Evolutionary conservation across 108 stramenopile species (phyloP).

Genomic region (Parietichytrium sp.): DNA sequence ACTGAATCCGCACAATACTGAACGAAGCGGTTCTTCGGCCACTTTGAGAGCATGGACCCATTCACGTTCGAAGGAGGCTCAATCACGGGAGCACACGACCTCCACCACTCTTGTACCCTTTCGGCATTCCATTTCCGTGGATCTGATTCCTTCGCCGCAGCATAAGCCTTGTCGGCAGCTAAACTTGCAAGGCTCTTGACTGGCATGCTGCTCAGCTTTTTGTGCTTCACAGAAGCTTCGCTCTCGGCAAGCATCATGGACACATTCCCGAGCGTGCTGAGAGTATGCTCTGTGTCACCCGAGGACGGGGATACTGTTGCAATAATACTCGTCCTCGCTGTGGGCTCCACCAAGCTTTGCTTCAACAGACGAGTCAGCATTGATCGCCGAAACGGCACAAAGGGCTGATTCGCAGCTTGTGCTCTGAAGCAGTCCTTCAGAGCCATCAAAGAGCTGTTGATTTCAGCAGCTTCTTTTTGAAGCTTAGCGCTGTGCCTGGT

Average conservation of each 20-base stretch:
- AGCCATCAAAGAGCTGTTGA: constrained; percentile 69
- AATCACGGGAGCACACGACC: neutral
- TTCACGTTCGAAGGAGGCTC: neutral
- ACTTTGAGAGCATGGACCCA: neutral
- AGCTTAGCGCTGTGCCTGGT: constrained; percentile 55
- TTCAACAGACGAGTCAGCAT: constrained; percentile 69
- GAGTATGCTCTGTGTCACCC: constrained; percentile 70
- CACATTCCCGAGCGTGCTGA: constrained; percentile 67
- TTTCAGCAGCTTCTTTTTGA: constrained; percentile 71
- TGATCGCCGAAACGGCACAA: constrained; percentile 56
- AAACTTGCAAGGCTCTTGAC: neutral
- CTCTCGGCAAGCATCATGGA: constrained; percentile 47
- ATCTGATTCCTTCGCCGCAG: constrained; percentile 4
- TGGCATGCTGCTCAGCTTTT: neutral
- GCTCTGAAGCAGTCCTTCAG: constrained; percentile 75
- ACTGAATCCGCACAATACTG: too few species aligned
- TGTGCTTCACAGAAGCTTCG: neutral
- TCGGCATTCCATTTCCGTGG: constrained; percentile 8
- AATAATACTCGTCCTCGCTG: constrained; percentile 63
- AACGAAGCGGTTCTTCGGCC: neutral
- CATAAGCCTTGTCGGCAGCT: neutral
- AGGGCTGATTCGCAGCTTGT: constrained; percentile 43
- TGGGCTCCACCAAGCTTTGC: constrained; percentile 59
- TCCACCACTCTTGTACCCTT: neutral
- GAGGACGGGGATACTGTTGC: constrained; percentile 66